Evolutionary conservation across 495 filamentous ascomycete species (phyloP).

Genomic region (Penicillium mononematosum): DNA sequence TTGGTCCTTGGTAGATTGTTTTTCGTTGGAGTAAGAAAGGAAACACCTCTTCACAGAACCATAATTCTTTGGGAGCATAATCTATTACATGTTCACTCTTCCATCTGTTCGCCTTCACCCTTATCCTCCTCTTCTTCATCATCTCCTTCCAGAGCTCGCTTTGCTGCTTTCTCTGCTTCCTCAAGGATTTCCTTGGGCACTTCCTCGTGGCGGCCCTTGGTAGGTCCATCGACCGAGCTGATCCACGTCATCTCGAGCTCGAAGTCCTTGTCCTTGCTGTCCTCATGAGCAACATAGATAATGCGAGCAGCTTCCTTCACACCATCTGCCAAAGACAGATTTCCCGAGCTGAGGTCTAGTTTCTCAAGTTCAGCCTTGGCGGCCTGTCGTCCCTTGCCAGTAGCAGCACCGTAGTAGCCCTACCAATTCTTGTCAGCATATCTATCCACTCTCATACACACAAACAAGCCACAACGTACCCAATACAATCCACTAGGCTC

Average conservation of each 20-base stretch:
- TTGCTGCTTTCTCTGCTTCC: conserved; percentile 87
- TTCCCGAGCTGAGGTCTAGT: conserved; percentile 76
- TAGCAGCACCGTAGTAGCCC: conserved; percentile 97
- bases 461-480: conserved; percentile 47
- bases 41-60: conserved; percentile 11
- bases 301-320: conserved; percentile 96
- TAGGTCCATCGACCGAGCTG: conserved; percentile 75
- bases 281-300: conserved; percentile 94
- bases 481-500: conserved; percentile 96
- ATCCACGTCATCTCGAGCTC: conserved; percentile 99
- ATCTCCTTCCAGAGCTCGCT: conserved; percentile 64
- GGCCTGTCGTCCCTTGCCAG: conserved; percentile 91
- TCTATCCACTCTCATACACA: background rate
- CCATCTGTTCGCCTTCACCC: conserved; percentile 65
- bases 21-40: conserved; percentile 4
- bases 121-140: conserved; percentile 72
- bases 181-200: conserved; percentile 86
- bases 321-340: conserved; percentile 76
- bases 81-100: conserved; percentile 55
- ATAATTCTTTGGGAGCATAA: conserved; percentile 22
- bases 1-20: conserved; percentile 4
- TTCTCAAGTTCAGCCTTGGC: conserved; percentile 98
- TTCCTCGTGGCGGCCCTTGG: conserved; percentile 84
- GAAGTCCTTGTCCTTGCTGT: conserved; percentile 98
- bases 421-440: conserved; percentile 30